Evolutionary conservation across 495 filamentous ascomycete species (phyloP).

Genomic region (Bacidia rubella): DNA sequence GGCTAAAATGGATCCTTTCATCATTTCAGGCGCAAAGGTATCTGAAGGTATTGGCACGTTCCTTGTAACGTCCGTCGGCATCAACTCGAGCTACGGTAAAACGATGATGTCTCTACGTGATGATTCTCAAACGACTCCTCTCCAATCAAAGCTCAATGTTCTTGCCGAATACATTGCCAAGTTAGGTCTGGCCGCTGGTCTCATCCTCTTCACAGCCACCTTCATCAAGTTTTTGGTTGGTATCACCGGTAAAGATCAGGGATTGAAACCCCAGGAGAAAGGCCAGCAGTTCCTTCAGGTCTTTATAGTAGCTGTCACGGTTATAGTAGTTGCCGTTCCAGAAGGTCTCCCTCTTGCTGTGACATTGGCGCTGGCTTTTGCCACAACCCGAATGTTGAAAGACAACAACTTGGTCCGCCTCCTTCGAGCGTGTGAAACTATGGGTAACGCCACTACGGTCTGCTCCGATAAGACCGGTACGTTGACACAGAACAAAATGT

Average conservation of each 20-base stretch:
- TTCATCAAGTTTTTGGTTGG: slow-evolving; percentile 78
- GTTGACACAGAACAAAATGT: slow-evolving; percentile 89
- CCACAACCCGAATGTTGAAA: slow-evolving; percentile 86
- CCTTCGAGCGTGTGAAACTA: slow-evolving; percentile 90
- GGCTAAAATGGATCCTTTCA: slow-evolving; percentile 87
- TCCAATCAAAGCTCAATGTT: slow-evolving; percentile 83
- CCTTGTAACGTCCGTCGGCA: slow-evolving; percentile 72
- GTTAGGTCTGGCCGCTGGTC: slow-evolving; percentile 68
- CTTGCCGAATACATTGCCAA: slow-evolving; percentile 92
- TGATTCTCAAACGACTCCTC: slow-evolving; percentile 81
- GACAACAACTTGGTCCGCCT: slow-evolving; percentile 90
- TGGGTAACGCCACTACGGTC: slow-evolving; percentile 93
- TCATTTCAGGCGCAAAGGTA: slow-evolving; percentile 83
- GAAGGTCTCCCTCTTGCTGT: slow-evolving; percentile 89
- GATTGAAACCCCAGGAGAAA: slow-evolving; percentile 37
- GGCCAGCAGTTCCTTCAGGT: slow-evolving; percentile 81
- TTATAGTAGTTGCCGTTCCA: slow-evolving; percentile 90
- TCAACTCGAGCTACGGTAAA: slow-evolving; percentile 81
- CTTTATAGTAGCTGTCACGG: slow-evolving; percentile 88
- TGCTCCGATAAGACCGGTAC: slow-evolving; percentile 97
- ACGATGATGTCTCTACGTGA: slow-evolving; percentile 90
- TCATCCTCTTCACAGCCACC: slow-evolving; percentile 78
- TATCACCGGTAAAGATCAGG: slow-evolving; percentile 35
- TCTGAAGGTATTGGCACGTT: slow-evolving; percentile 84
- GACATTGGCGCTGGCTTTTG: slow-evolving; percentile 85